Base-by-base conservation (phyloP, 768 basidiomycete genomes). In the Lepiota venenata region DNA sequence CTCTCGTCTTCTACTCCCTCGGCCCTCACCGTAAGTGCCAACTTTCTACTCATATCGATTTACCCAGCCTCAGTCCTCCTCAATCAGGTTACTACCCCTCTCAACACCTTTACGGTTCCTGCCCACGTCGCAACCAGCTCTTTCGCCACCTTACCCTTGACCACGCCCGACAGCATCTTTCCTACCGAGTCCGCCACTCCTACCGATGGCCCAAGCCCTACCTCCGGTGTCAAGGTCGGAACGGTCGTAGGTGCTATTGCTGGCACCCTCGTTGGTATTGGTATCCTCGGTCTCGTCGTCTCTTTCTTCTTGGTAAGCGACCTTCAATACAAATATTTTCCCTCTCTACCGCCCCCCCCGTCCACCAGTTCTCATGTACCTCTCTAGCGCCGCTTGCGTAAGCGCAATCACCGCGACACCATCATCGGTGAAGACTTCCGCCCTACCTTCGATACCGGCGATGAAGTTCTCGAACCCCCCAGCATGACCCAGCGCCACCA, bases 181-280 rank as follows among this genome's bases (percentile, higher is more conserved):
- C 32, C 63, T 9, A 58, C 56, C 40, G 50, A 35, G 38, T 44
- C 56, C 18, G 45, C 58, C 15, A 52, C 52, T 43, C 55, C 63
- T 11, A 46, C 20, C 27, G 29, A 45, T 40, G 29, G 38, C 25
- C 14, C 56, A 10, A 47, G 50, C 5, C 16, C 35, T 3, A 52
- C 56, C 9, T 58, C 63, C 18, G 66, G 63, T 8, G 41, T 74
- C 43, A 68, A 68, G 43, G 69, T 74, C 14, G 78, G 77, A n/a
- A 62, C 74, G 21, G 65, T 80, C 44, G 71, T 75, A 10, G 78
- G 75, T 20, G 74, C 69, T 43, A 66, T 80, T 29, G 65, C 65
- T 1, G 77, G 69, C 20, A 55, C 70, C 29, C 68, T 72, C 4
- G 52, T 68, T n/a, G 61, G 73, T 50, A 60, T 71, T 47, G 69